Evolutionary conservation across 352 stramenopile genomes (phyloP).

Genomic region (Globisporangium lucens): DNA sequence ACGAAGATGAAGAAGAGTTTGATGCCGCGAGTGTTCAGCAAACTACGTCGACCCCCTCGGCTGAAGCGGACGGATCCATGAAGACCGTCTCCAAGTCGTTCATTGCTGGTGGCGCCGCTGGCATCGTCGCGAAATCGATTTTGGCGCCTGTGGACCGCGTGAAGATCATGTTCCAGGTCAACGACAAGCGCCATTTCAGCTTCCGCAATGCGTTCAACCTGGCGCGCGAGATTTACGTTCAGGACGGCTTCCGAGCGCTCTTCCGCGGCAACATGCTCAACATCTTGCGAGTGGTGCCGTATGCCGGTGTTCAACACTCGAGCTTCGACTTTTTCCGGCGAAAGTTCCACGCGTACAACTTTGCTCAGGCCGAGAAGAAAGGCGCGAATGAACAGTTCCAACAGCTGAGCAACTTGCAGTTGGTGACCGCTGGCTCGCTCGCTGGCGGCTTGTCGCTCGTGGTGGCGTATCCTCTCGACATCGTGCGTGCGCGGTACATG

Average conservation of each 20-base stretch:
- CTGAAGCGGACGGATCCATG: conserved; percentile 34
- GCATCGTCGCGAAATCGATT: conserved; percentile 73
- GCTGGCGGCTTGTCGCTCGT: conserved; percentile 70
- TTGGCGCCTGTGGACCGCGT: conserved; percentile 77
- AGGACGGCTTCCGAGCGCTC: conserved; percentile 67
- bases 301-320: conserved; percentile 77
- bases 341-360: conserved; percentile 81
- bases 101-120: conserved; percentile 61
- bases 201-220: conserved; percentile 68
- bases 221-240: conserved; percentile 59
- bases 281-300: conserved; percentile 76
- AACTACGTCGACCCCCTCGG: not conserved
- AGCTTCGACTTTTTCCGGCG: conserved; percentile 83
- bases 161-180: conserved; percentile 88
- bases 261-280: conserved; percentile 78
- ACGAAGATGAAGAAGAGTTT: conserved; percentile 4
- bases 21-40: not conserved
- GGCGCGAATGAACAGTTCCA: conserved; percentile 29
- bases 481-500: conserved; percentile 81
- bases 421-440: conserved; percentile 69
- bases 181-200: conserved; percentile 63
- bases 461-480: conserved; percentile 79
- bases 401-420: conserved; percentile 75
- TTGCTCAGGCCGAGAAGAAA: conserved; percentile 36
- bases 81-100: conserved; percentile 83